A percentile compares a stretch with the other conserved stretches of the same genome.
Conservation (phyloP, 345 rosid species). For the Eucalyptus curtisii region DNA sequence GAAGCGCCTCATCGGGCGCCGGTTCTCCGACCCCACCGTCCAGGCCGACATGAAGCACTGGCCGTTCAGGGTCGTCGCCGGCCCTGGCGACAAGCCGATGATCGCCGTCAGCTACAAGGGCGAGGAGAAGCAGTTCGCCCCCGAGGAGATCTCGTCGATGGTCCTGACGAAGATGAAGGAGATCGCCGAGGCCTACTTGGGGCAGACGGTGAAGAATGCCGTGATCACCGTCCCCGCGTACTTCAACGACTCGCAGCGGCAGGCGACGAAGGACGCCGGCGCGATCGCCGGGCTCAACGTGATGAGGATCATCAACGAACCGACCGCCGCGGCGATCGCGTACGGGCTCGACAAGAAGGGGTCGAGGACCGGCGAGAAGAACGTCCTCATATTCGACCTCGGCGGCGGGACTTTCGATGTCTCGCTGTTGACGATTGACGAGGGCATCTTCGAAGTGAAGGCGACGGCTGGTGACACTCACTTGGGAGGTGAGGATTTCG, state of each 20-base stretch:
- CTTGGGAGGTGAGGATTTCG: constrained; percentile 6
- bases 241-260: constrained; percentile 10
- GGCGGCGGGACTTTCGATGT: constrained; percentile 15
- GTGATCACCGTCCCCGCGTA: constrained; percentile 11
- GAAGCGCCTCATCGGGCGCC: constrained; percentile 11
- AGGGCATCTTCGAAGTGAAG: constrained; percentile 14
- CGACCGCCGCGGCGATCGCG: constrained; percentile 13
- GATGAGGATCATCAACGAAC: constrained; percentile 8
- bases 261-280: constrained; percentile 9
- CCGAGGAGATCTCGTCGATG: constrained; percentile 9
- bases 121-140: constrained; percentile 3
- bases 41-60: constrained; percentile 9
- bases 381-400: constrained; percentile 7
- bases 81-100: constrained; percentile 6
- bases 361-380: background rate
- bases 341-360: constrained; percentile 8
- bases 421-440: constrained; percentile 4
- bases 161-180: constrained; percentile 8
- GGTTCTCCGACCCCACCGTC: constrained; percentile 4
- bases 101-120: constrained; percentile 2
- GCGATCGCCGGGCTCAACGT: constrained; percentile 1
- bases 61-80: constrained; percentile 10
- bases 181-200: constrained; percentile 1
- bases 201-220: background rate
- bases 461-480: constrained; percentile 19